Evolutionary conservation across 768 basidiomycete species (phyloP), one percentile per base, ranked within the genome.

Genomic region (Brasilioporus rufonigricans): DNA sequence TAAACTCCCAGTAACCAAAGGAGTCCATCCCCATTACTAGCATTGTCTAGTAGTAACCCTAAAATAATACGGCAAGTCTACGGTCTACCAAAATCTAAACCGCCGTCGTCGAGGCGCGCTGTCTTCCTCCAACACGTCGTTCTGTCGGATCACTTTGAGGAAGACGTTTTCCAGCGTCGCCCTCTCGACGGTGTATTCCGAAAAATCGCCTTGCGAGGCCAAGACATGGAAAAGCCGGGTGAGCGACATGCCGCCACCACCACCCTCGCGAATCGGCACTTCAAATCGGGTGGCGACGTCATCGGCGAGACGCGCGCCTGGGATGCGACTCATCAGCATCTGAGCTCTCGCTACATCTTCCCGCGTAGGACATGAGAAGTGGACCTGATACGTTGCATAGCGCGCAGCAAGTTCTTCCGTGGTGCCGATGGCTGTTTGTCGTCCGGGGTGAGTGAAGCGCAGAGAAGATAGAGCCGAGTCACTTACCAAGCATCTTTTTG

Each of bases 251-350:
- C 49, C 45, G 1, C n/a, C 33, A 1, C 1, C 43, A 13, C 60
- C 59, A 9, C 9, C 5, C 9, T 36, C 35, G 18, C 35, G 35
- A 7, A 88, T 75, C 10, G 87, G 86, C 10, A 89, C 85, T 64
- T 89, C 85, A 64, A 88, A 89, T 2, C 86, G 81, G 2, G 86
- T 87, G 2, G 85, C 86, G 16, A 89, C 85, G 61, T 89, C 87
- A 58, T 89, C 85, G 5, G 82, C 83, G 73, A 82, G 80, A 4
- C 80, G 77, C 14, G 85, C 78, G 9, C 83, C 84, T 3, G 87
- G 86, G 58, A 82, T 80, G 4, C 69, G 75, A 6, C 80, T 62
- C 85, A 89, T 87, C 36, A 88, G 71, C 4, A 75, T 67, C 43
- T 83, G 84, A 7, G 86, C 85, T 55, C 75, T 76, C 7, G 68